These are phyloP conservation scores for Lenzites betulinus DNA, from an alignment of 768 basidiomycete species.

Conservation along the genomic window DNA sequence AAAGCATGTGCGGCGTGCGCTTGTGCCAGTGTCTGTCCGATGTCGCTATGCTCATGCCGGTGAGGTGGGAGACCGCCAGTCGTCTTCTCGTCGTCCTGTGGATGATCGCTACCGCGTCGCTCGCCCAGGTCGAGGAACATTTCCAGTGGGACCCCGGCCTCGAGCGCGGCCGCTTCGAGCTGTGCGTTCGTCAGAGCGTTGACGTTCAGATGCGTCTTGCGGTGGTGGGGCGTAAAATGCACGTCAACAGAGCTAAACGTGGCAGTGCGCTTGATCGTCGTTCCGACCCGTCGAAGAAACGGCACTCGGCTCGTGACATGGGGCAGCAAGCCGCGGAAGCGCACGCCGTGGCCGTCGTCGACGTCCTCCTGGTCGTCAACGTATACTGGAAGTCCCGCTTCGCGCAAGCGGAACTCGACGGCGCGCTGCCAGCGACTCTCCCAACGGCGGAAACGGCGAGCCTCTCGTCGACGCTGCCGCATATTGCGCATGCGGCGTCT, in stretches of 20 bases:
- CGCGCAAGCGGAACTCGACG: constrained; percentile 63
- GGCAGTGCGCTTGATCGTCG: constrained; percentile 13
- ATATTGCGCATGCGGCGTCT: constrained; percentile 52
- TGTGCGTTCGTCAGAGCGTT: constrained; percentile 56
- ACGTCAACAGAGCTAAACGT: constrained; percentile 9
- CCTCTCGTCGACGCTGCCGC: constrained; percentile 47
- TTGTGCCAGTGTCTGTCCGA: constrained; percentile 6
- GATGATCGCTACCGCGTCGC: background rate
- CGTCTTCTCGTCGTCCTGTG: background rate
- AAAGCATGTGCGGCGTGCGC: constrained; percentile 5
- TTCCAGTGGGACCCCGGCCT: constrained; percentile 63
- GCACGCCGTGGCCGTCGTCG: constrained; percentile 7
- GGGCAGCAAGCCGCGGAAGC: constrained; percentile 12
- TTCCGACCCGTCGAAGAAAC: background rate
- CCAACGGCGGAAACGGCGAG: constrained; percentile 45
- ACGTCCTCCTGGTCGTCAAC: constrained; percentile 39
- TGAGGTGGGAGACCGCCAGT: background rate
- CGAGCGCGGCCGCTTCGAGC: constrained; percentile 63
- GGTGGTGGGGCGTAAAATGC: constrained; percentile 24
- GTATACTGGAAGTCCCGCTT: constrained; percentile 53
- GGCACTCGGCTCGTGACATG: background rate
- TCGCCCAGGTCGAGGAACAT: constrained; percentile 38
- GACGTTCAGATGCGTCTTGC: constrained; percentile 62
- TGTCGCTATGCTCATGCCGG: background rate
- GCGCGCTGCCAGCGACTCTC: constrained; percentile 59